Conservation (phyloP, 345 rosid species). For the Ceriops decandra region DNA sequence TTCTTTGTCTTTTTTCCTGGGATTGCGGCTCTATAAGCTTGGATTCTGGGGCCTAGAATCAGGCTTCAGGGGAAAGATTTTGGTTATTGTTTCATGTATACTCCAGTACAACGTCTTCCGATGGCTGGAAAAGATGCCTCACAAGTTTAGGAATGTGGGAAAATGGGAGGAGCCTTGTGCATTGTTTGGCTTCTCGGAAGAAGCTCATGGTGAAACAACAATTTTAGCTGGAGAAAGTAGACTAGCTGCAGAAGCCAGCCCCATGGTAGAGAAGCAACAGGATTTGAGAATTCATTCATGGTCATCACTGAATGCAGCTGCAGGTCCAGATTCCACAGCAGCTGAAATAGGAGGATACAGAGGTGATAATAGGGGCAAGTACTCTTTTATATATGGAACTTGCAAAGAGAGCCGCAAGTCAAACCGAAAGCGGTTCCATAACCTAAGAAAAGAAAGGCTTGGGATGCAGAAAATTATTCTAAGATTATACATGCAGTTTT, state of each 20-base stretch:
- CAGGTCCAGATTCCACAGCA: conserved; percentile 7
- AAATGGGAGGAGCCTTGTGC: conserved; percentile 41
- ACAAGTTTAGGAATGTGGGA: conserved; percentile 10
- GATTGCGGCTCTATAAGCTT: conserved; percentile 30
- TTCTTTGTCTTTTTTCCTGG: conserved; percentile 29
- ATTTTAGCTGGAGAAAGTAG: conserved; percentile 14
- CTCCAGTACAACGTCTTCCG: conserved; percentile 40
- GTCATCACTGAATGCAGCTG: conserved; percentile 18
- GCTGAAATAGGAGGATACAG: conserved; percentile 12
- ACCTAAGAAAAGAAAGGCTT: conserved; percentile 38
- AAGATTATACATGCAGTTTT: conserved; percentile 30
- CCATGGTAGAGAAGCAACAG: conserved; percentile 12
- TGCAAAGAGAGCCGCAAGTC: conserved; percentile 32
- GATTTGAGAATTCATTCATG: conserved; percentile 22
- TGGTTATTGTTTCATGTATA: conserved; percentile 39
- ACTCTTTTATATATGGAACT: conserved; percentile 30
- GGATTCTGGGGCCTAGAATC: conserved; percentile 37
- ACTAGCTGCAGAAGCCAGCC: conserved; percentile 10
- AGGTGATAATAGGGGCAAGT: conserved; percentile 17
- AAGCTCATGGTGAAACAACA: conserved; percentile 19
- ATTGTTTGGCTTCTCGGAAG: conserved; percentile 29
- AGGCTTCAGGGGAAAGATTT: conserved; percentile 40
- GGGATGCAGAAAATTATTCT: conserved; percentile 33
- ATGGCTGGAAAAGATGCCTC: conserved; percentile 32
- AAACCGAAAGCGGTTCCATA: conserved; percentile 31